Percentiles rank a stretch among this genome's conserved stretches.
Evolutionary conservation across 495 filamentous ascomycete species (phyloP).

Genomic region (Neurospora terricola): DNA sequence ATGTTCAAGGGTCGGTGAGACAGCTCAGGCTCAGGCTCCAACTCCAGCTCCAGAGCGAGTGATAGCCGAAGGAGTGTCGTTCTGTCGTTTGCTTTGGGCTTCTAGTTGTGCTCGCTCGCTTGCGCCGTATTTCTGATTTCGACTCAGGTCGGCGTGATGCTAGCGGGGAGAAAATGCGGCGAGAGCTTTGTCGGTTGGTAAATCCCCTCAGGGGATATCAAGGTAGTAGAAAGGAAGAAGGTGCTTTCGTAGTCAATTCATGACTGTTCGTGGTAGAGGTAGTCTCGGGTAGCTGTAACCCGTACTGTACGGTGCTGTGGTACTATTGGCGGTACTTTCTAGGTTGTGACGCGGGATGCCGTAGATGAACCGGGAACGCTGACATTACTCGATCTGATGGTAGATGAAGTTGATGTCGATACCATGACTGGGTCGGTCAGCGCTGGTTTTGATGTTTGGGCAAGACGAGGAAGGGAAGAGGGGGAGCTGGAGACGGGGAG

Average conservation of each 20-base stretch:
- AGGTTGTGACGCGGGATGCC: not conserved
- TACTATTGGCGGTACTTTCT: not conserved
- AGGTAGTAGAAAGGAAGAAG: not conserved
- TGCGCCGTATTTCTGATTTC: not conserved
- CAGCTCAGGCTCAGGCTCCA: not conserved
- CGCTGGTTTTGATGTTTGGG: not conserved
- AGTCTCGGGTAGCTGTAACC: not conserved
- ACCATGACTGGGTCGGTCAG: not conserved
- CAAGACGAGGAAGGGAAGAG: not conserved
- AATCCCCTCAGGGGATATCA: not conserved
- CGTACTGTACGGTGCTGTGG: not conserved
- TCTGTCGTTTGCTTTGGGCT: not conserved
- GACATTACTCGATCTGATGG: not conserved
- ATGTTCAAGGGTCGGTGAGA: not conserved
- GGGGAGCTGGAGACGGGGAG: not conserved
- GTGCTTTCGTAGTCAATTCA: not conserved
- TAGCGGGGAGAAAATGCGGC: not conserved
- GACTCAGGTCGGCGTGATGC: not conserved
- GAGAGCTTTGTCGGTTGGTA: not conserved
- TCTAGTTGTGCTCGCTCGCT: not conserved
- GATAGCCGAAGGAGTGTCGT: not conserved
- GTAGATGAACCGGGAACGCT: not conserved
- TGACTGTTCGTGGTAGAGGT: not conserved
- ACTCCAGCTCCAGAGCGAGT: not conserved
- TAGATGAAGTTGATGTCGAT: not conserved